Evolutionary conservation across 2,329 filamentous ascomycete species (phyloP).

Genomic region (Daldinia sp.): DNA sequence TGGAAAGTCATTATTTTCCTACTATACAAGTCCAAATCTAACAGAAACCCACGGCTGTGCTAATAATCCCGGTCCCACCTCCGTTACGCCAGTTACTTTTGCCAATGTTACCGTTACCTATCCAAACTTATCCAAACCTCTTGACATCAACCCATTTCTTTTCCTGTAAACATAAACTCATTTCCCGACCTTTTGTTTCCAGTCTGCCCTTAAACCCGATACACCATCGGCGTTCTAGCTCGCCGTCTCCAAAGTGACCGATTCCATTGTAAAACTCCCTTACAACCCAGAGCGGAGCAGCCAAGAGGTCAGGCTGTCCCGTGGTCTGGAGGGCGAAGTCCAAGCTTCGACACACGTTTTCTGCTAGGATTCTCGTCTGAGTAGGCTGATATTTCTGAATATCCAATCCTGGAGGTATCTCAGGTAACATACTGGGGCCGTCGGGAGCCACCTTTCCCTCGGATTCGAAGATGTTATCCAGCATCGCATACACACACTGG

Average conservation of each 20-base stretch:
- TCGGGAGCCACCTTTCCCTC: slow-evolving; percentile 55
- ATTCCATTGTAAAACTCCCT: slow-evolving; percentile 47
- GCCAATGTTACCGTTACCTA: slow-evolving; percentile 14
- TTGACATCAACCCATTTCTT: slow-evolving; percentile 47
- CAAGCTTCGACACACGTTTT: slow-evolving; percentile 63
- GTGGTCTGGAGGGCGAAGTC: slow-evolving; percentile 60
- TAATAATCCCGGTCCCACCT: neutral
- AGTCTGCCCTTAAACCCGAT: slow-evolving; percentile 42
- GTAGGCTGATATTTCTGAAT: slow-evolving; percentile 56
- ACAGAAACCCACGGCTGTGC: neutral
- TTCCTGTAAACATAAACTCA: slow-evolving; percentile 44
- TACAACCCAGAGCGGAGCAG: slow-evolving; percentile 48
- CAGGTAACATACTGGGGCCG: slow-evolving; percentile 56
- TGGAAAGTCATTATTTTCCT: neutral
- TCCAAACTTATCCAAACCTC: slow-evolving; percentile 43
- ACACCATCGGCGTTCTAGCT: slow-evolving; percentile 48
- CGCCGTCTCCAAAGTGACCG: slow-evolving; percentile 41
- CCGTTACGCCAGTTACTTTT: slow-evolving; percentile 25
- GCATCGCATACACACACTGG: slow-evolving; percentile 61
- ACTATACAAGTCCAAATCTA: neutral
- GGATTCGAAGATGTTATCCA: slow-evolving; percentile 59
- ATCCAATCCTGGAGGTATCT: slow-evolving; percentile 57
- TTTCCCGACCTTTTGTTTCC: slow-evolving; percentile 40
- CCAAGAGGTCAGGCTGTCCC: slow-evolving; percentile 49
- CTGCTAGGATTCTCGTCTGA: slow-evolving; percentile 59